Base-by-base conservation (phyloP, 2,329 filamentous ascomycete genomes). In the Fusarium nurragi region DNA sequence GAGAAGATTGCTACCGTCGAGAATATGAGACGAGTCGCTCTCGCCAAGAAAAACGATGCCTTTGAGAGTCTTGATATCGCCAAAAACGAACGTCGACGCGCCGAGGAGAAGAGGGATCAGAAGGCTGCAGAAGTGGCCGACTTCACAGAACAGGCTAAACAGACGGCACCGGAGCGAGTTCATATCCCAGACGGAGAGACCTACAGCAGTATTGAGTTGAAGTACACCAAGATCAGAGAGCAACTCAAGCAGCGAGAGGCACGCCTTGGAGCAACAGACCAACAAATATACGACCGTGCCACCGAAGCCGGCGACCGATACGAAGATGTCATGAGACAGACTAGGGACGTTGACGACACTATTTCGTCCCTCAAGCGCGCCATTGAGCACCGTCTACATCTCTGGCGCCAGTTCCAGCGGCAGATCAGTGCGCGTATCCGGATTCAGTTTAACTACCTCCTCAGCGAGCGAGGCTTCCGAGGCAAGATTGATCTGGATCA, bases 401-500 rank as follows among this genome's bases (percentile, higher is more conserved):
- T 93, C 69, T 99, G 93, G 91, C 84, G 87, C 54, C 83, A 85
- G 47, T 98, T 99, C 77, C 90, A 94, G 71, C 86, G 88, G 23
- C 87, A 89, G 68, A 97, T 99, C 71, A 94, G 93, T 34, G 87
- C 90, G n/a, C 88, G 91, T 53, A 92, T 95, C 41, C 89, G 93
- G 46, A 89, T 90, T 50, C 92, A 92, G 61, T 99, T 99, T 77
- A 90, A 87, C 49, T 96, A 95, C 73, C 85, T 98, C 14, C 86
- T 99, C 56, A 92, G 89, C 72, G 94, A 98, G 77, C 89, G 95
- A 71, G 90, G 91, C 21, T 99, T 97, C 78, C 88, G 93, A 40
- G 95, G 95, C 54, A 87, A 86, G 64, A 86, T 99, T 55, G 81
- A 89, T 21, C 85, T 97, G 38, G 89, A 97, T 71, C 94, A 98